phyloP scores from a whole-genome alignment of 495 filamentous ascomycete genomes.

The Lasiosphaeria miniovina region DNA sequence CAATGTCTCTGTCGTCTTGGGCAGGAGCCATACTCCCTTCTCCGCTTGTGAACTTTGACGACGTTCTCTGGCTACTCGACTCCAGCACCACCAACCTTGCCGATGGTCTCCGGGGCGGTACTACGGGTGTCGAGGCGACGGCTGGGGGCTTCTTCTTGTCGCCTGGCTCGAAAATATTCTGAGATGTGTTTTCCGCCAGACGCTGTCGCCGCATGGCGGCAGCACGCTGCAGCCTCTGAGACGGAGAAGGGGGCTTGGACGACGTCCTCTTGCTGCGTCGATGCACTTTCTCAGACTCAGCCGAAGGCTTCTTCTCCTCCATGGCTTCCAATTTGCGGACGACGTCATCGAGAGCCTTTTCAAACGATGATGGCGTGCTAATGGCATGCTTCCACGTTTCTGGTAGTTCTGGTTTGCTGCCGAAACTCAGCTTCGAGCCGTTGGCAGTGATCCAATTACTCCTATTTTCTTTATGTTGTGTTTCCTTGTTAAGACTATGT shows the following conservation, averaged over 20 bases:
- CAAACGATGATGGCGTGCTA: conserved; percentile 33
- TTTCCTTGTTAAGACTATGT: background rate
- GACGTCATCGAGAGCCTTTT: conserved; percentile 37
- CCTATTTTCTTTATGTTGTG: conserved; percentile 3
- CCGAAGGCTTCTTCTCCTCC: conserved; percentile 18
- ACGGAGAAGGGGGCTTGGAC: conserved; percentile 14
- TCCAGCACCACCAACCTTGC: background rate
- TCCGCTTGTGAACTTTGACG: background rate
- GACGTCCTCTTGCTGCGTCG: background rate
- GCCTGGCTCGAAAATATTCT: background rate
- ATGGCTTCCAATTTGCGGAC: conserved; percentile 33
- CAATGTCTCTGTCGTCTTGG: conserved; percentile 35
- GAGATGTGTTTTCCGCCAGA: conserved; percentile 2
- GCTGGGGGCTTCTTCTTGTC: background rate
- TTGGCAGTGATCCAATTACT: background rate
- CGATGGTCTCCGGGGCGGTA: background rate
- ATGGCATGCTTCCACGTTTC: conserved; percentile 32
- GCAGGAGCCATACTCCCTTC: conserved; percentile 4
- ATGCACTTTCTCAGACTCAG: background rate
- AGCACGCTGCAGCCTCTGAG: conserved; percentile 17
- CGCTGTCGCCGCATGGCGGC: conserved; percentile 18
- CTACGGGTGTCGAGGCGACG: no score
- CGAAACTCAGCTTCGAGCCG: conserved; percentile 11
- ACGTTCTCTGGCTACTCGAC: background rate
- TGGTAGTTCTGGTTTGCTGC: conserved; percentile 21